Evolutionary conservation across 2,329 filamentous ascomycete species (phyloP).

Genomic region (Cladosporium austrohemisphaericum): DNA sequence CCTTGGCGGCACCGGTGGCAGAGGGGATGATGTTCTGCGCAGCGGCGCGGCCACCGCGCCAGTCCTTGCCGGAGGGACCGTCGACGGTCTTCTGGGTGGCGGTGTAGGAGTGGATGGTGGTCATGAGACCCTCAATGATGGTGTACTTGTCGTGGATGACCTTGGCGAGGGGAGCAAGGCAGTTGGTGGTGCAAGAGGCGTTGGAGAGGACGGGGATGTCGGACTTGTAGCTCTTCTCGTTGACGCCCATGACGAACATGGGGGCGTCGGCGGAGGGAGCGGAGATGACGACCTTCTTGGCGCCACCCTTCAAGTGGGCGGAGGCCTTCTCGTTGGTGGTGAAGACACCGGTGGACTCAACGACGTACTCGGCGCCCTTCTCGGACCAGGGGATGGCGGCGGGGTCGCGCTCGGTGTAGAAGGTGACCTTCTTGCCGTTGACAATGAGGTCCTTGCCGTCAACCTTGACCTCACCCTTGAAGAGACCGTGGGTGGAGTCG

Average conservation of each 20-base stretch:
- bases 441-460: conserved; percentile 71
- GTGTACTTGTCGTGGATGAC: conserved; percentile 97
- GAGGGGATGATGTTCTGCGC: conserved; percentile 99
- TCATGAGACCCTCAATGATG: conserved; percentile 99
- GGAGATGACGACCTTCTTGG: conserved; percentile 88
- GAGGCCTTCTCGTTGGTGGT: conserved; percentile 95
- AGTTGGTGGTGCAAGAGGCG: conserved; percentile 99
- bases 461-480: conserved; percentile 85
- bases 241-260: conserved; percentile 99
- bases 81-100: conserved; percentile 99
- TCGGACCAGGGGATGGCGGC: conserved; percentile 84
- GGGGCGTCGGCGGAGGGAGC: conserved; percentile 91
- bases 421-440: conserved; percentile 92
- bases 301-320: conserved; percentile 91
- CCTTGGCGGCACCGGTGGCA: conserved; percentile 99
- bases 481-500: conserved; percentile 92
- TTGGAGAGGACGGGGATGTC: conserved; percentile 95
- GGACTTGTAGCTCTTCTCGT: conserved; percentile 88
- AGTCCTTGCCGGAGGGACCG: conserved; percentile 96
- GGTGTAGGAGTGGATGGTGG: conserved; percentile 99
- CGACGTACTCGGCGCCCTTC: conserved; percentile 85
- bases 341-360: conserved; percentile 98
- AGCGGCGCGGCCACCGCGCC: conserved; percentile 97
- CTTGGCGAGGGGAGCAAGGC: conserved; percentile 98
- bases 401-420: conserved; percentile 92